Evolutionary conservation across 1,284 basidiomycete species (phyloP).

Genomic region (Lentinus polychrous): DNA sequence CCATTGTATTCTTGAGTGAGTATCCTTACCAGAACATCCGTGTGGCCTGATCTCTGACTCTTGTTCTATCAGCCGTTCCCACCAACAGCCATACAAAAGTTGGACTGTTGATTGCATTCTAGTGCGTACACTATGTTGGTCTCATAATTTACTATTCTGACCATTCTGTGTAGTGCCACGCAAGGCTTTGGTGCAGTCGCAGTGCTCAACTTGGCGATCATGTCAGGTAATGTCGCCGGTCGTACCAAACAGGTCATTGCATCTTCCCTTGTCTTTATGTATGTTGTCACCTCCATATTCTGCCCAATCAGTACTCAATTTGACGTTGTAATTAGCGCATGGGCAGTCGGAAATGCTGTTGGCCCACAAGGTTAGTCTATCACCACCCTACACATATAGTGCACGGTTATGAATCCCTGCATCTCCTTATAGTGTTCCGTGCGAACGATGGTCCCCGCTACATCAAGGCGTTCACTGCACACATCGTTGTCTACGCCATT

Average conservation of each 20-base stretch:
- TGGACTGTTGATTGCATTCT: constrained; percentile 43
- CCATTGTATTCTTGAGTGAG: constrained; percentile 40
- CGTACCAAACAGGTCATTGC: constrained; percentile 43
- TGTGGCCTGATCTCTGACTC: constrained; percentile 1
- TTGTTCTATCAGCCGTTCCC: constrained; percentile 25
- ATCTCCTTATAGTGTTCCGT: constrained; percentile 33
- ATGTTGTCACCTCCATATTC: background rate
- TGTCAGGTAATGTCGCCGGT: constrained; percentile 41
- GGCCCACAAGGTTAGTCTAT: constrained; percentile 35
- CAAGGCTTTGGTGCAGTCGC: constrained; percentile 30
- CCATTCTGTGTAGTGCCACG: constrained; percentile 28
- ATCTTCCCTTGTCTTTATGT: constrained; percentile 39
- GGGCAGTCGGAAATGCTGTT: constrained; percentile 44
- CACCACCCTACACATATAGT: too few relatives aligned
- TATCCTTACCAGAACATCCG: background rate
- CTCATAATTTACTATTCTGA: background rate
- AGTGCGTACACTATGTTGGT: constrained; percentile 25
- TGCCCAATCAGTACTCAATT: background rate
- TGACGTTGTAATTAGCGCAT: constrained; percentile 25
- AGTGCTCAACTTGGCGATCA: constrained; percentile 33
- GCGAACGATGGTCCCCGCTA: constrained; percentile 41
- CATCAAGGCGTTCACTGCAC: constrained; percentile 40
- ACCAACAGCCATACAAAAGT: constrained; percentile 37
- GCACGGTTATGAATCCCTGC: background rate
- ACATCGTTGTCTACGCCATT: constrained; percentile 42